Percentiles rank a stretch among this genome's conserved stretches.
Evolutionary conservation across 177 flowering plant genomes (phyloP).

Genomic region (Telopea speciosissima): DNA sequence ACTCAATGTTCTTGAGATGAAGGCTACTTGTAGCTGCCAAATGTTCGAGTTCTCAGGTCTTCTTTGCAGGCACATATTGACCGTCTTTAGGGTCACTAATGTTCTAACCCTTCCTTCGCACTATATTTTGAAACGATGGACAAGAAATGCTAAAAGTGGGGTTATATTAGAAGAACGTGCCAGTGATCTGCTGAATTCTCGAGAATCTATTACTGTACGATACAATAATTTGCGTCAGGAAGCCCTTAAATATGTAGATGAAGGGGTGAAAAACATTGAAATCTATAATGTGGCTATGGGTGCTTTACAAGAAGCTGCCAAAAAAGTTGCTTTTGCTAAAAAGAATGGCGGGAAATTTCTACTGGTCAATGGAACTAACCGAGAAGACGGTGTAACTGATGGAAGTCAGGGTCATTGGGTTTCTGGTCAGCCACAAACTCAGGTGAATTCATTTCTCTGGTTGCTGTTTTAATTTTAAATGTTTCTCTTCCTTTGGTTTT

Average conservation of each 20-base stretch:
- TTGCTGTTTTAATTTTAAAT: background rate
- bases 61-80: constrained; percentile 72
- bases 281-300: constrained; percentile 44
- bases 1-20: constrained; percentile 61
- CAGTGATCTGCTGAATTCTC: constrained; percentile 33
- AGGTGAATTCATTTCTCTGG: constrained; percentile 23
- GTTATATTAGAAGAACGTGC: constrained; percentile 50
- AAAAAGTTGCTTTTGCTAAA: constrained; percentile 35
- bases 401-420: constrained; percentile 21
- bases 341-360: constrained; percentile 42
- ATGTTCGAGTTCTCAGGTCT: constrained; percentile 87
- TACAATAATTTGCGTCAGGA: constrained; percentile 64
- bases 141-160: constrained; percentile 71
- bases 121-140: constrained; percentile 72
- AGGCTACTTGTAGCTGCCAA: constrained; percentile 69
- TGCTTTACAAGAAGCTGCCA: constrained; percentile 47
- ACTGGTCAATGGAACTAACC: constrained; percentile 30
- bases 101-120: constrained; percentile 68
- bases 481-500: background rate
- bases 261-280: constrained; percentile 47
- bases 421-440: constrained; percentile 27
- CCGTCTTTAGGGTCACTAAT: constrained; percentile 63
- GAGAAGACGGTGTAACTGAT: constrained; percentile 12
- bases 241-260: constrained; percentile 66
- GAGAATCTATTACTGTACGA: constrained; percentile 62